Evolutionary conservation across 2,329 filamentous ascomycete genomes (phyloP), one percentile per base, ranked within the genome.

Genomic region (Talaromyces rugulosus): DNA sequence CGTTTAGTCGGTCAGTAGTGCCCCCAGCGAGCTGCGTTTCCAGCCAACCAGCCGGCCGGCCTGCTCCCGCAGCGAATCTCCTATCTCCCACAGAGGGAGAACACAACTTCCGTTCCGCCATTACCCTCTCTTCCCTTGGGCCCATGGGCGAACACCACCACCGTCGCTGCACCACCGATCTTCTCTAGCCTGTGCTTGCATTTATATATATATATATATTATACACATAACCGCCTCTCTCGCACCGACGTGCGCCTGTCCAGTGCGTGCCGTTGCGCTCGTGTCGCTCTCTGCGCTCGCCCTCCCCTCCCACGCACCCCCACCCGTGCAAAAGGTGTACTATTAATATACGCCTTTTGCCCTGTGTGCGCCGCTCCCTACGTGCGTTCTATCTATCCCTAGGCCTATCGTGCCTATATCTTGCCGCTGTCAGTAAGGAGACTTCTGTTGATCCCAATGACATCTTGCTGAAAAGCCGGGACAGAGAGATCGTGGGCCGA

Each of bases 81-180:
- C 44, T 47, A 47, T 47, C 44, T 47, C 44, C 44, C 44, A 47
- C 44, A 47, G 44, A 40, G 16, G 23, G 23, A 8, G 44, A 47
- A 47, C 44, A 23, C 44, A 47, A 47, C 44, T 47, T 47, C 44
- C 44, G 44, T 47, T 47, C 44, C 44, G 44, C 44, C 44, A 47
- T 47, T 27, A 47, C 44, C 44, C 44, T 47, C 16, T 7, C 23
- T 40, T 40, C 14, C 36, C 77, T 82, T 88, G 2, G 89, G 70
- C 0, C 85, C 73, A 6, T 80, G 36, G 34, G 34, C 34, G 12
- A 23, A 40, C 36, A 40, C 36, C 36, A 40, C 36, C 36, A 40
- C 36, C 16, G 33, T 12, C 33, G 12, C 36, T 14, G 5, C 5
- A 16, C 36, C 3, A 5, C 12, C 4, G 7, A 2, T 16, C 14